A percentile compares a stretch with the other conserved stretches of the same genome.
phyloP scores from a whole-genome alignment of 1,284 basidiomycete species.

The Rhizopogon hawkerae region DNA sequence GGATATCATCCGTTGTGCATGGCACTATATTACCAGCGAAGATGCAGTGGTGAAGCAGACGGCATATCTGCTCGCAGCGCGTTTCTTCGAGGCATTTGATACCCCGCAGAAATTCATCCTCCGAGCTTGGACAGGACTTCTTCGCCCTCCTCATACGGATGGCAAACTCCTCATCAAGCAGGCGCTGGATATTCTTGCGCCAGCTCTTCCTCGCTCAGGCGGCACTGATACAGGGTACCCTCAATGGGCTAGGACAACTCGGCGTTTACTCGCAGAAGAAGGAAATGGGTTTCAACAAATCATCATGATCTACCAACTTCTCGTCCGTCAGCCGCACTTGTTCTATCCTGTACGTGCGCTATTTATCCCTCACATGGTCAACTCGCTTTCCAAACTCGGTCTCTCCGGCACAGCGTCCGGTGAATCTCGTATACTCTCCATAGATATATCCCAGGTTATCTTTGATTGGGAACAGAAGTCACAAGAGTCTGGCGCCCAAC shows the following conservation, averaged over 20 bases:
- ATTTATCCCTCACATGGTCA: conserved; percentile 95
- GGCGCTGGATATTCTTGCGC: conserved; percentile 87
- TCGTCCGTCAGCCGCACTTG: conserved; percentile 85
- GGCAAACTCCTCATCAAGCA: conserved; percentile 79
- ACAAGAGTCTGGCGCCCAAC: conserved; percentile 25
- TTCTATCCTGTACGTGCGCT: conserved; percentile 93
- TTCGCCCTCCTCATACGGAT: conserved; percentile 75
- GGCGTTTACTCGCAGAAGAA: conserved; percentile 86
- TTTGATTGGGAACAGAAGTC: conserved; percentile 81
- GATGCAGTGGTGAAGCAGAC: conserved; percentile 93
- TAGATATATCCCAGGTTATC: conserved; percentile 82
- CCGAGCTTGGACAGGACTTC: conserved; percentile 90
- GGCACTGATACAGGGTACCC: conserved; percentile 56
- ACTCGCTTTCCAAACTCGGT: conserved; percentile 83
- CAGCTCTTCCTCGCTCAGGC: conserved; percentile 65
- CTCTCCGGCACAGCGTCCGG: conserved; percentile 66
- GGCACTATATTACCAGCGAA: conserved; percentile 81
- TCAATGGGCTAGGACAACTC: conserved; percentile 86
- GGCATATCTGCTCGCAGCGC: conserved; percentile 88
- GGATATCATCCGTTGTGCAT: conserved; percentile 93
- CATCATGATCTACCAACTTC: conserved; percentile 84
- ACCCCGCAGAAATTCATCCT: conserved; percentile 91
- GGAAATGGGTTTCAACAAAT: conserved; percentile 77
- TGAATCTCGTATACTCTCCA: conserved; percentile 76
- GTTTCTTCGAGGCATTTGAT: conserved; percentile 88